These are phyloP conservation scores for Scalesia atractyloides DNA, from an alignment of 129 eudicot species.

Conservation along the genomic window DNA sequence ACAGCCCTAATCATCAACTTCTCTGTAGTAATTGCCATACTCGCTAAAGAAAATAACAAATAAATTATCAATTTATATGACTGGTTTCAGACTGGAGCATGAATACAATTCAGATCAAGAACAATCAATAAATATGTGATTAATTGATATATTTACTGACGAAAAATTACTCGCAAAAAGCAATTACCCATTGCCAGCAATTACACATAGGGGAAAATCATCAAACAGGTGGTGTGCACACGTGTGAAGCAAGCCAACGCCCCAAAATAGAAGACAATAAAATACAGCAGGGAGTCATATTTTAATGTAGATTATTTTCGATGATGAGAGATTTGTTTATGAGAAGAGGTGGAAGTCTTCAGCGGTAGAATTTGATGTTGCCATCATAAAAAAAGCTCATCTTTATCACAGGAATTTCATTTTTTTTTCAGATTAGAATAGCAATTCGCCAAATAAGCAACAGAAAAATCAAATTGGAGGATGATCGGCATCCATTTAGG, in stretches of 20 bases:
- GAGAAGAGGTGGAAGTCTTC: constrained; percentile 15
- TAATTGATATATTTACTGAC: neutral
- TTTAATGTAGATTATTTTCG: no score
- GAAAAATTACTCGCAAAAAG: constrained; percentile 3
- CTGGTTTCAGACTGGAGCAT: no score
- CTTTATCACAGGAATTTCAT: neutral
- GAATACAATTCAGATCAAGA: constrained; percentile 3
- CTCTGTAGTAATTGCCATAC: constrained; percentile 77
- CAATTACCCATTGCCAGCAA: constrained; percentile 86
- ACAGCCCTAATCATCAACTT: constrained; percentile 75
- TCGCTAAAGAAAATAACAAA: constrained; percentile 46
- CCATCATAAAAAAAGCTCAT: constrained; percentile 9
- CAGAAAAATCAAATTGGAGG: no score
- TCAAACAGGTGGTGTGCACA: constrained; percentile 12
- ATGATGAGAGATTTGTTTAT: no score
- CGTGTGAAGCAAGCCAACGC: no score
- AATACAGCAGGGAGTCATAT: no score
- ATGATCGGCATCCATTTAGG: no score
- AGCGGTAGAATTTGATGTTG: constrained; percentile 5
- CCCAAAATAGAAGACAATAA: no score
- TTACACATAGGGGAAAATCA: neutral
- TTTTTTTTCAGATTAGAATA: neutral
- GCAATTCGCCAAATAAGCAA: neutral
- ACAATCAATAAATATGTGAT: neutral
- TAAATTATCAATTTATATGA: no score